Conservation (phyloP, 164 flowering plant genomes). For the Macadamia integrifolia region DNA sequence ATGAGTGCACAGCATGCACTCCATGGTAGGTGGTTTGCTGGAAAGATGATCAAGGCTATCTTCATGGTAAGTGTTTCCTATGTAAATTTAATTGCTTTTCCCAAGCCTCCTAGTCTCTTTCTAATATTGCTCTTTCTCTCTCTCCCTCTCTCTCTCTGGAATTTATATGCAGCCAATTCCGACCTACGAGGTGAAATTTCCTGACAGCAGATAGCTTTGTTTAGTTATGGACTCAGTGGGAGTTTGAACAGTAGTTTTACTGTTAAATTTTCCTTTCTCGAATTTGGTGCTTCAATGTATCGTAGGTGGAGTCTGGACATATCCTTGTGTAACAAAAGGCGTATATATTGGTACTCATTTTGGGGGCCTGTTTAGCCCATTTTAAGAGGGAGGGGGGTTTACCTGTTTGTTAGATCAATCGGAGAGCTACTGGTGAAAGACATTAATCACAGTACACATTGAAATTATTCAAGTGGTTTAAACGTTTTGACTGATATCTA, state of each 20-base stretch:
- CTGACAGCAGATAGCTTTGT: slow-evolving; percentile 39
- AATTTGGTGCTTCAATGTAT: neutral
- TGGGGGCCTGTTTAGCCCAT: neutral
- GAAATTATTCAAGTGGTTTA: neutral
- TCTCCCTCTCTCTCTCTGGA: too few species aligned
- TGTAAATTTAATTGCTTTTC: neutral
- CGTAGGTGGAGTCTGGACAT: neutral
- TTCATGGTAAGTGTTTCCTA: slow-evolving; percentile 47
- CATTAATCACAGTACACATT: neutral
- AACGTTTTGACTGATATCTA: neutral
- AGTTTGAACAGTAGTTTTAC: neutral
- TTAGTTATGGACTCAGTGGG: neutral
- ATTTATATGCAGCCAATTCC: slow-evolving; percentile 45
- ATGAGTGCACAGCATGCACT: slow-evolving; percentile 64
- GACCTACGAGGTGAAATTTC: slow-evolving; percentile 63
- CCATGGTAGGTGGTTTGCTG: slow-evolving; percentile 96
- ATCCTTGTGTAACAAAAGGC: neutral
- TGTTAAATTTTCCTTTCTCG: neutral
- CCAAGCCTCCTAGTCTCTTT: neutral
- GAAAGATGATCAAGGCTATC: slow-evolving; percentile 91
- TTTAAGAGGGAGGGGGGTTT: neutral
- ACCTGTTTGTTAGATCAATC: neutral
- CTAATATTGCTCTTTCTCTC: too few species aligned
- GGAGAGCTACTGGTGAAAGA: neutral
- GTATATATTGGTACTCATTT: neutral